A percentile compares a stretch with the other conserved stretches of the same genome.
Evolutionary conservation across 2,329 filamentous ascomycete species (phyloP).

Genomic region (Trichothecium sympodiale): DNA sequence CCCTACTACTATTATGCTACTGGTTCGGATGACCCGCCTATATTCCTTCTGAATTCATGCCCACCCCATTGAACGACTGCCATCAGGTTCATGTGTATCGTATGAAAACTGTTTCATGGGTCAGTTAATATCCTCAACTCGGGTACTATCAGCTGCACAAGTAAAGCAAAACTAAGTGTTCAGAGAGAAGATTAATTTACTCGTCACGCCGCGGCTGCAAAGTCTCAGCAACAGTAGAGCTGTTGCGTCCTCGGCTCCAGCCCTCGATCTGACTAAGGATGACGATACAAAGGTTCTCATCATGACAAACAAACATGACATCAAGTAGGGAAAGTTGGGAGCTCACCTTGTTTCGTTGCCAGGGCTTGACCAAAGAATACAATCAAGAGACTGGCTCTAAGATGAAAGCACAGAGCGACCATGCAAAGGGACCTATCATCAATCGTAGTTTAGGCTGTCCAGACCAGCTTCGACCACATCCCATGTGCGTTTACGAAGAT

Average conservation of each 20-base stretch:
- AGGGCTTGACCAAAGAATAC: too few relatives aligned
- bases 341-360: conserved; percentile 5
- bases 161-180: too few relatives aligned
- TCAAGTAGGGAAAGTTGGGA: not conserved
- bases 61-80: too few relatives aligned
- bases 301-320: conserved; percentile 33
- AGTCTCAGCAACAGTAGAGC: conserved; percentile 17
- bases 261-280: conserved; percentile 78
- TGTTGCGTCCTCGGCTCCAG: conserved; percentile 20
- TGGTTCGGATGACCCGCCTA: too few relatives aligned
- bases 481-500: conserved; percentile 57
- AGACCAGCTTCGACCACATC: conserved; percentile 52
- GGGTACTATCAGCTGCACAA: too few relatives aligned
- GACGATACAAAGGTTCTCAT: conserved; percentile 87
- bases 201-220: conserved; percentile 31
- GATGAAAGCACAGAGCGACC: too few relatives aligned
- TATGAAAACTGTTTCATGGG: too few relatives aligned
- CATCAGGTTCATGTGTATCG: too few relatives aligned
- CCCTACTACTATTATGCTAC: too few relatives aligned
- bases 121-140: too few relatives aligned
- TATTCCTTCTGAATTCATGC: too few relatives aligned
- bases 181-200: conserved; percentile 46
- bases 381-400: too few relatives aligned
- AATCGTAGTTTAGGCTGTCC: conserved; percentile 49
- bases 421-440: conserved; percentile 14